Base-by-base conservation (phyloP, 139 green algal species). In the Volvox africanus region DNA sequence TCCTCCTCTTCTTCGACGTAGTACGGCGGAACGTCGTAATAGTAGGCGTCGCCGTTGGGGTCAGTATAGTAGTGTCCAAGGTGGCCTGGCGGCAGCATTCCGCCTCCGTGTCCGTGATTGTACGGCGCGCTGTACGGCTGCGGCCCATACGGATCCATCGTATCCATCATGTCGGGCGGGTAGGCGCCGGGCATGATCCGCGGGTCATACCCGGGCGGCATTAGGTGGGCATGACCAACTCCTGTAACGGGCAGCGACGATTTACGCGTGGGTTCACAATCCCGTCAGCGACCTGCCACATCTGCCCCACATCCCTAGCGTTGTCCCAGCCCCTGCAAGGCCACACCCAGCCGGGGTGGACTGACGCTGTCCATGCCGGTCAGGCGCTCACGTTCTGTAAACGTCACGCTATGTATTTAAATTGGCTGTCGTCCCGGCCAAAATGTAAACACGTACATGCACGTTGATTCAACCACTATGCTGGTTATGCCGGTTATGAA, bases 111-210 rank as follows among this genome's bases (percentile, higher is more conserved):
- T 1, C 19, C 61, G 20, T 65, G 24, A 30, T 21, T 19, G 81
- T 87, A 87, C 82, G 82, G 65, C 1, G 28, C 28, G 13, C 82
- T 67, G 82, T 88, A 88, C 82, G 82, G 82, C 33, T 32, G 33
- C 1, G 33, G 65, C 6, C 82, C 82, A 67, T 87, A 87, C 61
- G 82, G 33, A 26, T 88, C 82, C 32, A 88, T 79, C 2, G 82
- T 0, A 17, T 88, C 82, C 65, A 88, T 67, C 3, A 18, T 26
- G 12, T 88, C 82, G 1, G 82, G 65, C 33, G 65, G 62, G 65
- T 88, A 88, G 33, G 33, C 61, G 11, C 82, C 82, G 28, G 33
- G 82, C 1, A 30, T 16, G 44, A 87, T 1, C 30, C 82, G 61
- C 1, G 82, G 61, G 82, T 87, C 61, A 67, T 87, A 87, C 5